A percentile compares a stretch with the other conserved stretches of the same genome.
Conservation (phyloP, 768 basidiomycete genomes). For the Auriculariales sp. region DNA sequence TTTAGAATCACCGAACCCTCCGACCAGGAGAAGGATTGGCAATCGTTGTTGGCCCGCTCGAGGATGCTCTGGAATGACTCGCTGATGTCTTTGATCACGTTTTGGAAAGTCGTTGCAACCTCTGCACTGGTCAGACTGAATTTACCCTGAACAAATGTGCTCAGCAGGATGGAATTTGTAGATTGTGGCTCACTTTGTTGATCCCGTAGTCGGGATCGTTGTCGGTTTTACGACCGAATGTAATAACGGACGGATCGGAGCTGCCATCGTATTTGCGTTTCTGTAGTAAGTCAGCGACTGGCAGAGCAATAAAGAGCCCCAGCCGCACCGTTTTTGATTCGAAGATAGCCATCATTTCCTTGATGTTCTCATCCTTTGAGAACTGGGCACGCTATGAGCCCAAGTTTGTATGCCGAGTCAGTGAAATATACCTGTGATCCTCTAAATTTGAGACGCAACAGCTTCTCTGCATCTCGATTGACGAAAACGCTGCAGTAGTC, state of each 20-base stretch:
- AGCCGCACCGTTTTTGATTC: slow-evolving; percentile 2
- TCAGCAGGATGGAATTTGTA: too few species aligned
- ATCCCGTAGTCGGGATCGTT: slow-evolving; percentile 1
- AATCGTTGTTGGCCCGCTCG: too few species aligned
- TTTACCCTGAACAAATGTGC: too few species aligned
- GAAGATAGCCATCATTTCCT: background rate
- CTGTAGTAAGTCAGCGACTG: too few species aligned
- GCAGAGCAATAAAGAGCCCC: too few species aligned
- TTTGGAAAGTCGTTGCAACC: too few species aligned
- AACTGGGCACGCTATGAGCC: background rate
- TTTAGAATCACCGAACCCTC: too few species aligned
- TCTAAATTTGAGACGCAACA: background rate
- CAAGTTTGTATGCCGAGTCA: background rate
- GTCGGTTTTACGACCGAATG: background rate
- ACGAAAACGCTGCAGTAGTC: too few species aligned
- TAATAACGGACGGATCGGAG: background rate
- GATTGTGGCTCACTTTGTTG: background rate
- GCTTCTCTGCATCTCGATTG: background rate
- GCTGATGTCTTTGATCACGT: too few species aligned
- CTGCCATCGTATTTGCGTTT: slow-evolving; percentile 1
- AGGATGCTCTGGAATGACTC: too few species aligned
- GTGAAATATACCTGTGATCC: background rate
- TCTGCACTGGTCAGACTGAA: too few species aligned
- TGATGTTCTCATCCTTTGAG: background rate
- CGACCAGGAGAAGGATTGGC: too few species aligned